Evolutionary conservation across 306 rosid species (phyloP).

Genomic region (Vicia faba): DNA sequence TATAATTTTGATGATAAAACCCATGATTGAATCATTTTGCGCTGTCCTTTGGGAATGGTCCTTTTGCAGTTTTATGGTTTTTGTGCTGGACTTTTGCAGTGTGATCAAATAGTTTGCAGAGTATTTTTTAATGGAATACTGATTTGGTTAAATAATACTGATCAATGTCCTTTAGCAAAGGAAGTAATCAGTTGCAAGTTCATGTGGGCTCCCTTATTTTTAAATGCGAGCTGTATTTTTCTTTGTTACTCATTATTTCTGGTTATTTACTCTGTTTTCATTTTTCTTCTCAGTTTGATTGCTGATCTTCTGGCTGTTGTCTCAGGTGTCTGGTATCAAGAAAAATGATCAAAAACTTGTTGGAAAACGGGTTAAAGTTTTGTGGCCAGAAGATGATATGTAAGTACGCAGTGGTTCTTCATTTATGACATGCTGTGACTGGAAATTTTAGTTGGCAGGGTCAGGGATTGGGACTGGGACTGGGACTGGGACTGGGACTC

Average conservation of each 20-base stretch:
- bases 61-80: conserved; percentile 1
- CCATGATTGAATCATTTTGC: background rate
- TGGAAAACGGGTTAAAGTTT: conserved; percentile 71
- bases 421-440: conserved; percentile 22
- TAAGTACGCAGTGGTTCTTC: conserved; percentile 49
- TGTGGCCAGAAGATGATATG: conserved; percentile 81
- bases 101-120: background rate
- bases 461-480: background rate
- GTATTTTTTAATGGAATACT: background rate
- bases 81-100: conserved; percentile 22
- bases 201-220: conserved; percentile 3
- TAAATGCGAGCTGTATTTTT: conserved; percentile 6
- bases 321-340: conserved; percentile 56
- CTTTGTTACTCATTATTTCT: conserved; percentile 14
- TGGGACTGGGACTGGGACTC: background rate
- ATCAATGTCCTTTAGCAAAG: background rate
- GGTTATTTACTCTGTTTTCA: conserved; percentile 14
- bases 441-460: conserved; percentile 5
- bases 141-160: conserved; percentile 12
- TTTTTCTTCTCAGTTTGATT: conserved; percentile 26
- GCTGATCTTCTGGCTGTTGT: conserved; percentile 35
- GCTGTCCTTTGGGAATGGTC: background rate
- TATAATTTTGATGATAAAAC: background rate
- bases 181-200: conserved; percentile 4
- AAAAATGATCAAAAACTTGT: conserved; percentile 55